A percentile compares a stretch with the other conserved stretches of the same genome.
Evolutionary conservation across 805 yeast genomes (phyloP).

Genomic region (Candida insectalens): DNA sequence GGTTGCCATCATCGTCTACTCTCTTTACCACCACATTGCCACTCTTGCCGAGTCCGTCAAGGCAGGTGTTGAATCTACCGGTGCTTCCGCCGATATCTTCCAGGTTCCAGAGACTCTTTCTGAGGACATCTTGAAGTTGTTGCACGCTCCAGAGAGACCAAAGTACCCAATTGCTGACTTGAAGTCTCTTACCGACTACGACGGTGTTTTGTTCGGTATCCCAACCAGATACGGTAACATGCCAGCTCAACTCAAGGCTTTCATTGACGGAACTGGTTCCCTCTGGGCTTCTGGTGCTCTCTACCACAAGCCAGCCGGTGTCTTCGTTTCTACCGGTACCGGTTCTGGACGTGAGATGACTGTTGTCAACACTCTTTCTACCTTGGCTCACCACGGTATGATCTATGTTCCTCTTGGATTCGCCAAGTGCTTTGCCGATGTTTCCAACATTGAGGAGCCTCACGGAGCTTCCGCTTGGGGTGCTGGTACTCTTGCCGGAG

Average conservation of each 20-base stretch:
- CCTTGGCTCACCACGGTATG: slow-evolving; percentile 72
- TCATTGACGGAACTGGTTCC: slow-evolving; percentile 72
- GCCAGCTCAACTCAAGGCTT: slow-evolving; percentile 72
- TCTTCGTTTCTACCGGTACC: slow-evolving; percentile 67
- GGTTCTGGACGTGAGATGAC: slow-evolving; percentile 85
- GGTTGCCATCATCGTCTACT: slow-evolving; percentile 46
- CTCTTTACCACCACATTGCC: slow-evolving; percentile 71
- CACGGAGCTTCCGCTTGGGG: slow-evolving; percentile 87
- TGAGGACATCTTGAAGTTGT: slow-evolving; percentile 40
- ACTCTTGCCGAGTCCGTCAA: slow-evolving; percentile 57
- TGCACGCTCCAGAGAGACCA: slow-evolving; percentile 62
- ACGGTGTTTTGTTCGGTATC: slow-evolving; percentile 76
- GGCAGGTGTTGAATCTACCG: slow-evolving; percentile 62
- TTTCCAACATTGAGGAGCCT: slow-evolving; percentile 47
- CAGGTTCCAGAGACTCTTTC: slow-evolving; percentile 73
- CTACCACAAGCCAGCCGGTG: slow-evolving; percentile 64
- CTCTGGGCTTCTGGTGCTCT: slow-evolving; percentile 71
- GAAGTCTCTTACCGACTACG: slow-evolving; percentile 52
- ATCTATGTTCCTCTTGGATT: slow-evolving; percentile 73
- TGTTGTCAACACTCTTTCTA: slow-evolving; percentile 51
- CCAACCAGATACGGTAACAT: slow-evolving; percentile 80
- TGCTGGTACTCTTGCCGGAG: slow-evolving; percentile 71
- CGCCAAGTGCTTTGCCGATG: slow-evolving; percentile 42
- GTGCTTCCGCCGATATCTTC: slow-evolving; percentile 57
- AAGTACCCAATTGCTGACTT: slow-evolving; percentile 52